These are phyloP conservation scores for Cordyceps farinosa DNA, from an alignment of 2,329 filamentous ascomycete genomes.

Conservation along the genomic window DNA sequence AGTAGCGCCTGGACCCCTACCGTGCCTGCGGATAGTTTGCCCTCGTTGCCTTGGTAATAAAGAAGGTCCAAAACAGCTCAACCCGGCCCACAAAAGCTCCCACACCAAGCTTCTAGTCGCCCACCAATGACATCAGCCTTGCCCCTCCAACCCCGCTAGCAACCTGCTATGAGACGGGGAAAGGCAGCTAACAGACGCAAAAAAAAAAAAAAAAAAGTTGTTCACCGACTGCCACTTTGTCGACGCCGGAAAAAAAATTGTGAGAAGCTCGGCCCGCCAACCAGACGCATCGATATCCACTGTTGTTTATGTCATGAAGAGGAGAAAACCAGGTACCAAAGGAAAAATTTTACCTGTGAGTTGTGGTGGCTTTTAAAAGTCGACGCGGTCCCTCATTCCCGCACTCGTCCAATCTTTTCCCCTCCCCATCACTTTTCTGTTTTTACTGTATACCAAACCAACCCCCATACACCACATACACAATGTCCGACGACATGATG, in stretches of 20 bases:
- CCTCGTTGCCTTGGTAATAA: too few species aligned
- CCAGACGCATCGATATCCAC: slow-evolving; percentile 14
- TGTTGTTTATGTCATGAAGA: slow-evolving; percentile 16
- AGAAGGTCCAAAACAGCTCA: neutral
- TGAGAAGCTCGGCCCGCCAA: slow-evolving; percentile 11
- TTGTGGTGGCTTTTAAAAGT: slow-evolving; percentile 2
- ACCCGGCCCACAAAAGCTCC: neutral
- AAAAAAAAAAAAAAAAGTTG: neutral
- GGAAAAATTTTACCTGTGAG: slow-evolving; percentile 2
- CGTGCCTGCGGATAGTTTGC: neutral
- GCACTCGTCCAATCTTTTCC: neutral
- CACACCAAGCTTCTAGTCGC: neutral
- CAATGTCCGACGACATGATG: slow-evolving; percentile 22
- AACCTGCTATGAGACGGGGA: neutral
- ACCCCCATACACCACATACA: neutral
- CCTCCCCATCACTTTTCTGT: neutral
- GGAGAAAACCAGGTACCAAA: neutral
- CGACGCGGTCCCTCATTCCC: neutral
- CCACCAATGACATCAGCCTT: slow-evolving; percentile 12
- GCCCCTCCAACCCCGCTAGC: slow-evolving; percentile 3
- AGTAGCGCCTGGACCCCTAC: too few species aligned
- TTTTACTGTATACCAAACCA: neutral
- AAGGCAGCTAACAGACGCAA: neutral
- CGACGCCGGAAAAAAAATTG: neutral
- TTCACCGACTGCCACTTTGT: slow-evolving; percentile 9